phyloP scores from a whole-genome alignment of 2,329 filamentous ascomycete genomes.

The Fusarium verrucosum region DNA sequence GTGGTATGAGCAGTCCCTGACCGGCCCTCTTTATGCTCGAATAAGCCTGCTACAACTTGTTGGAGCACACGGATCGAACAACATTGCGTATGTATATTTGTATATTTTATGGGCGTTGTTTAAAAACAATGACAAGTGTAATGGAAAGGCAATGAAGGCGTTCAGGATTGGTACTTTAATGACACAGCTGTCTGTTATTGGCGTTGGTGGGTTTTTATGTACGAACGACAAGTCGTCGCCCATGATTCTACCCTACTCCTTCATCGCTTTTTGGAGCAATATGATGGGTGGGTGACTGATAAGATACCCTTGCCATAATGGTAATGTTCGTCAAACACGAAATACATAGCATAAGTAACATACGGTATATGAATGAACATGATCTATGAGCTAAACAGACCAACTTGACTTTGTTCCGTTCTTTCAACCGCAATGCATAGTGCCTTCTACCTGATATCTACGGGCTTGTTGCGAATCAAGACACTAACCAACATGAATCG shows the following conservation, averaged over 20 bases:
- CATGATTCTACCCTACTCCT: conserved; percentile 18
- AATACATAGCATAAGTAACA: conserved; percentile 9
- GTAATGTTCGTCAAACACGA: conserved; percentile 23
- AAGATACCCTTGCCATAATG: conserved; percentile 34
- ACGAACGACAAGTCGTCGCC: conserved; percentile 10
- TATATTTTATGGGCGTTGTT: conserved; percentile 21
- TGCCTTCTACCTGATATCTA: conserved; percentile 11
- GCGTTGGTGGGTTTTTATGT: conserved; percentile 18
- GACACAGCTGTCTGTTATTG: conserved; percentile 6
- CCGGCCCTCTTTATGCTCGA: conserved; percentile 12
- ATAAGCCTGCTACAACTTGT: neutral
- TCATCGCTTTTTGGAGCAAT: conserved; percentile 9
- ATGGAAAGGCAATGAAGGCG: conserved; percentile 32
- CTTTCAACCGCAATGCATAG: neutral
- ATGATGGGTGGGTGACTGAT: conserved; percentile 19
- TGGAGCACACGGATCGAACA: conserved; percentile 9
- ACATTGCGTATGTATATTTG: conserved; percentile 19
- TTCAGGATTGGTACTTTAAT: conserved; percentile 21
- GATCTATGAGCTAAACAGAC: conserved; percentile 16
- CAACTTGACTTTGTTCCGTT: neutral
- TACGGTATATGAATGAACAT: conserved; percentile 23
- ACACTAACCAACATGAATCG: neutral
- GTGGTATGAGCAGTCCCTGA: conserved; percentile 55
- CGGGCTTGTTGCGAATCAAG: neutral
- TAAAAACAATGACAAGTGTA: conserved; percentile 15